Percentiles rank a stretch among this genome's conserved stretches.
Conservation (phyloP, 2,329 filamentous ascomycete genomes). For the Trichophyton rubrum region DNA sequence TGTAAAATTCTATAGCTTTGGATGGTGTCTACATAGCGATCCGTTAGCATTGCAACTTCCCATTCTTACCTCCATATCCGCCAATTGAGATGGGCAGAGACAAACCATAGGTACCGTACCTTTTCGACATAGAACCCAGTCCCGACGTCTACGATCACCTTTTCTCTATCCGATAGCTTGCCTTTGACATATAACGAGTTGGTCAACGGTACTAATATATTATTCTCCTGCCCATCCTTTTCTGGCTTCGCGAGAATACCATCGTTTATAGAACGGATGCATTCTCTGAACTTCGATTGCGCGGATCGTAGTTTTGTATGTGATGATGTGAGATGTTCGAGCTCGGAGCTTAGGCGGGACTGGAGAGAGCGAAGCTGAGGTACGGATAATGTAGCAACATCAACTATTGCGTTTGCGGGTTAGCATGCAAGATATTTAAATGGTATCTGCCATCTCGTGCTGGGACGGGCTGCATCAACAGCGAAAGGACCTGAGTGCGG, state of each 20-base stretch:
- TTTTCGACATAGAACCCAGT: slow-evolving; percentile 95
- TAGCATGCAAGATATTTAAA: background rate
- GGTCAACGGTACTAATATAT: slow-evolving; percentile 82
- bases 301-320: slow-evolving; percentile 82
- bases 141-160: slow-evolving; percentile 80
- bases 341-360: slow-evolving; percentile 89
- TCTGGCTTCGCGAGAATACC: slow-evolving; percentile 36
- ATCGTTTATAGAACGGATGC: slow-evolving; percentile 60
- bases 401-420: slow-evolving; percentile 33
- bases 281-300: slow-evolving; percentile 85
- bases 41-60: background rate
- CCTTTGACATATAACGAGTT: slow-evolving; percentile 91
- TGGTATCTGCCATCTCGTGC: background rate
- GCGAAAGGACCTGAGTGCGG: background rate
- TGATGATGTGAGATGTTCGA: slow-evolving; percentile 83
- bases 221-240: slow-evolving; percentile 18
- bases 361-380: slow-evolving; percentile 86
- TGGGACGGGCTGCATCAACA: background rate
- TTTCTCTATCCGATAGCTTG: slow-evolving; percentile 57
- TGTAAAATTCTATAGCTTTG: slow-evolving; percentile 56
- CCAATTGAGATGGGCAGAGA: background rate
- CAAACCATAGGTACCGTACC: slow-evolving; percentile 32
- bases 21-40: slow-evolving; percentile 33
- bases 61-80: background rate
- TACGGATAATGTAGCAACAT: slow-evolving; percentile 64